A percentile compares a stretch with the other conserved stretches of the same genome.
Conservation (phyloP, 768 basidiomycete genomes). For the Crepidotus variabilis region DNA sequence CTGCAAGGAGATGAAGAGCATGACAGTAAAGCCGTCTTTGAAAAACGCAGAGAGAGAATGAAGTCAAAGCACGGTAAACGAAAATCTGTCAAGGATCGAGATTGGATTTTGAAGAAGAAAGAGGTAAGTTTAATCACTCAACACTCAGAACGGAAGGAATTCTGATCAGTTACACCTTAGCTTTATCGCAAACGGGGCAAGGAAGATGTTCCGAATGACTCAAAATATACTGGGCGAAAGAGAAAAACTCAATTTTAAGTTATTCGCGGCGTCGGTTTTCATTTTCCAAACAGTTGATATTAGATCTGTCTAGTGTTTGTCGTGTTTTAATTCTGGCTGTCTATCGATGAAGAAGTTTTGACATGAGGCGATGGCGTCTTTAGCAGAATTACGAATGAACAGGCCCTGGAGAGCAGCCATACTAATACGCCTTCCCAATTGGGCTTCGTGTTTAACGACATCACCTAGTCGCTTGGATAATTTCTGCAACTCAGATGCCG, state of each 20-base stretch:
- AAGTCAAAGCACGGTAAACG: slow-evolving; percentile 64
- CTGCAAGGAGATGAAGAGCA: slow-evolving; percentile 65
- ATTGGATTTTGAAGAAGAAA: slow-evolving; percentile 98
- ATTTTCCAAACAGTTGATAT: background rate
- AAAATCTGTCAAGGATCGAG: slow-evolving; percentile 69
- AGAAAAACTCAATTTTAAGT: slow-evolving; percentile 74
- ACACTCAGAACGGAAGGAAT: slow-evolving; percentile 4
- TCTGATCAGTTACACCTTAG: slow-evolving; percentile 28
- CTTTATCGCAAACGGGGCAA: slow-evolving; percentile 84
- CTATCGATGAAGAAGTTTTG: slow-evolving; percentile 38
- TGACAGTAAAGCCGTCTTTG: slow-evolving; percentile 63
- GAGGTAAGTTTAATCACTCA: slow-evolving; percentile 50
- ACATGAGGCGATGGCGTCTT: slow-evolving; percentile 50
- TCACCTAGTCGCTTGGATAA: slow-evolving; percentile 52
- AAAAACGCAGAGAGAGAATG: slow-evolving; percentile 69
- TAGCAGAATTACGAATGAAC: slow-evolving; percentile 76
- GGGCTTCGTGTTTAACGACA: slow-evolving; percentile 51
- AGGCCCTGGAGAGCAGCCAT: slow-evolving; percentile 97
- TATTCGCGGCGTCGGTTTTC: slow-evolving; percentile 1
- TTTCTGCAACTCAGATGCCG: slow-evolving; percentile 30
- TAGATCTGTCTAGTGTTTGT: background rate
- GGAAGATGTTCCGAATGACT: slow-evolving; percentile 78
- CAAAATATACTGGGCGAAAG: slow-evolving; percentile 91
- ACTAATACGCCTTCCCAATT: slow-evolving; percentile 61
- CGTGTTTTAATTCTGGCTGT: slow-evolving; percentile 15